Base-by-base conservation (phyloP, 23 red algal species). In the Gracilaria caudata region DNA sequence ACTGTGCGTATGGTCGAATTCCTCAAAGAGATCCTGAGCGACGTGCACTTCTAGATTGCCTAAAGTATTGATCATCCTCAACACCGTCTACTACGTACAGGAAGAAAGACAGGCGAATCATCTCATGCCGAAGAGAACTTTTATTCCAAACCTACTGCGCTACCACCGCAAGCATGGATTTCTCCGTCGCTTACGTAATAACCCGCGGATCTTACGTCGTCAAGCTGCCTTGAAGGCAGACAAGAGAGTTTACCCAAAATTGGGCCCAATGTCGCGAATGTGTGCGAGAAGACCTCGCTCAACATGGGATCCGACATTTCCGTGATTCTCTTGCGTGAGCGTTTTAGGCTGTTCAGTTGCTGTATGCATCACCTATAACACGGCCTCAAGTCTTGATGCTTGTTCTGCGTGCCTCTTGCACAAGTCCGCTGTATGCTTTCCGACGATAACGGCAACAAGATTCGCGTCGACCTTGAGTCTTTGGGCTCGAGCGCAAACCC, bases 91-190 rank as follows among this genome's bases (percentile, higher is more conserved):
- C 29, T 66, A 7, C 8, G 0, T 10, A 14, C 4, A 37, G 29
- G 30, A 36, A 66, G 61, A 36, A 61, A 61, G 57, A 0, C 57
- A 58, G 11, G 43, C 54, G 0, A 29, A 1, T 19, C 14, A 66
- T 64, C 28, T 28, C 79, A 94, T 94, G 92, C 92, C 92, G n/a
- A 88, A 94, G 77, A 83, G 92, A 77, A 94, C 92, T 17, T 94
- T 94, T 66, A 89, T 94, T 74, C 92, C 92, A 41, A 94, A 64
- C 39, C 79, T 94, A 12, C 46, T 94, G 73, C 73, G 78, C 37
- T 94, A 94, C 73, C 44, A 82, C 38, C 92, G 92, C 60, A 94
- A 80, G 64, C 92, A 94, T 73, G 92, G 92, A 32, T 94, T 94
- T 61, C 92, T 87, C 29, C 77, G 72, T 61, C 90, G 90, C 37